A percentile compares a stretch with the other conserved stretches of the same genome.
These are phyloP conservation scores for Clavaria fumosa DNA, from an alignment of 768 basidiomycete species.

Conservation along the genomic window DNA sequence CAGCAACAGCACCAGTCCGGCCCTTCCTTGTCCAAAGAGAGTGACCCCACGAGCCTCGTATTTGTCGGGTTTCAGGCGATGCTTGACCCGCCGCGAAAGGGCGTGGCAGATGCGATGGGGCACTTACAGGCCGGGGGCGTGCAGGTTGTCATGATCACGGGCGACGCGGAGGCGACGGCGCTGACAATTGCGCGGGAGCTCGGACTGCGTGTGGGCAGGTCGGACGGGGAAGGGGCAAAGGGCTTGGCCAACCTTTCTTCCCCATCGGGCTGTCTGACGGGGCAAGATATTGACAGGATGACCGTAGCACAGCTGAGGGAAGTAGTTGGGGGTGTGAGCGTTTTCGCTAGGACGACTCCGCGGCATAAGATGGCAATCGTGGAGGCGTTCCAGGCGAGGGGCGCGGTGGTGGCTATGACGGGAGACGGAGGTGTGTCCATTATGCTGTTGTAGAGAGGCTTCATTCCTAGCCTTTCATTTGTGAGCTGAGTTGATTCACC, in stretches of 20 bases:
- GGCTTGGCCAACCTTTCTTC: slow-evolving; percentile 14
- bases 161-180: slow-evolving; percentile 86
- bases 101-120: slow-evolving; percentile 80
- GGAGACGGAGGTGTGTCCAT: slow-evolving; percentile 71
- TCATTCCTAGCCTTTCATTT: no score
- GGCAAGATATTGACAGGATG: slow-evolving; percentile 75
- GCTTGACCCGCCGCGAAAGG: slow-evolving; percentile 87
- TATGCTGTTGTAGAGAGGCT: no score
- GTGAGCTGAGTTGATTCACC: slow-evolving; percentile 4
- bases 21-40: slow-evolving; percentile 8
- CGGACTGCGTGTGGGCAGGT: slow-evolving; percentile 61
- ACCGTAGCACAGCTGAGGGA: slow-evolving; percentile 69
- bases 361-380: slow-evolving; percentile 97
- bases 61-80: slow-evolving; percentile 93
- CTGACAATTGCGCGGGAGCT: slow-evolving; percentile 76
- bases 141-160: slow-evolving; percentile 98
- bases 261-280: slow-evolving; percentile 48
- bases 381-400: slow-evolving; percentile 80
- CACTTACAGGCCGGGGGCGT: slow-evolving; percentile 75
- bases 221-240: slow-evolving; percentile 35
- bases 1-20: slow-evolving; percentile 12
- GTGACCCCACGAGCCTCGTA: slow-evolving; percentile 35
- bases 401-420: slow-evolving; percentile 92
- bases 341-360: slow-evolving; percentile 93
- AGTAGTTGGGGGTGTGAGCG: slow-evolving; percentile 63